These are phyloP conservation scores for Escallonia rubra DNA, from an alignment of 129 eudicot species.

Conservation along the genomic window DNA sequence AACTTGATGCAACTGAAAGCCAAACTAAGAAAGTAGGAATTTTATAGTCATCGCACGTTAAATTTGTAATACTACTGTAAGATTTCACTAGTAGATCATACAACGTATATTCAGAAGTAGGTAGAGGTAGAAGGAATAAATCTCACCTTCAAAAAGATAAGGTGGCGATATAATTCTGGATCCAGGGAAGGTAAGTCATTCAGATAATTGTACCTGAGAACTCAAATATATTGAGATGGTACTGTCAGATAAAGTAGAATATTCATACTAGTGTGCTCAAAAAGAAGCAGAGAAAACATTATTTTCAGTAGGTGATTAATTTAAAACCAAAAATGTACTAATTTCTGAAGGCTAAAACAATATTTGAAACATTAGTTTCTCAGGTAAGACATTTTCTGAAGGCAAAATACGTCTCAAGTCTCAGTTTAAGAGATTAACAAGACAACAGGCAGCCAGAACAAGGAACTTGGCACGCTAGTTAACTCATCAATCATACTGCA, in stretches of 20 bases:
- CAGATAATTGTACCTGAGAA: constrained; percentile 81
- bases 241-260: background rate
- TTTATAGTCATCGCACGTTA: no score
- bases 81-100: background rate
- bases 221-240: background rate
- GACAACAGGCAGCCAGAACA: no score
- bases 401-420: no score
- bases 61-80: background rate
- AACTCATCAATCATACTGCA: no score
- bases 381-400: no score
- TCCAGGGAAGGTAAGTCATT: constrained; percentile 96
- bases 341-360: background rate
- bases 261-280: background rate
- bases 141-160: constrained; percentile 76
- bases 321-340: no score
- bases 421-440: no score
- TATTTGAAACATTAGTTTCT: background rate
- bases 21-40: background rate
- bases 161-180: constrained; percentile 97
- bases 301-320: background rate
- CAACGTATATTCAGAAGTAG: background rate
- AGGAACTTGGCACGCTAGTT: no score
- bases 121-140: constrained; percentile 4
- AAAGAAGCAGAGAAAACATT: background rate
- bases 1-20: background rate